These are phyloP conservation scores for Eucommia ulmoides DNA, from an alignment of 257 asterid genomes.

Conservation along the genomic window DNA sequence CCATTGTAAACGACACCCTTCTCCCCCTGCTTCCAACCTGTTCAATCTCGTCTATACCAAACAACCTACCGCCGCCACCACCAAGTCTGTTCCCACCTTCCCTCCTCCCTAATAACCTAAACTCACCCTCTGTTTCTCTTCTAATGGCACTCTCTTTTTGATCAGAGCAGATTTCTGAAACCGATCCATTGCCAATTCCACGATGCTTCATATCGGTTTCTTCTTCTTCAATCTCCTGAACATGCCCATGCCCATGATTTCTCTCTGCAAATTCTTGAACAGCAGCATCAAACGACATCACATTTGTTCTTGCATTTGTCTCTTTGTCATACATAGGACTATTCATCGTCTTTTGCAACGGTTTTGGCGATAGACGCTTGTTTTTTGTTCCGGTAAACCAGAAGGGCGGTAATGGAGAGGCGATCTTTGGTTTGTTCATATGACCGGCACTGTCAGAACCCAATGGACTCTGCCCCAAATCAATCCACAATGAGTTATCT, in stretches of 20 bases:
- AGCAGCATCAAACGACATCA: slow-evolving; percentile 83
- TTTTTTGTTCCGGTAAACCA: slow-evolving; percentile 72
- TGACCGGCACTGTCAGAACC: slow-evolving; percentile 60
- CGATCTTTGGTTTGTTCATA: slow-evolving; percentile 35
- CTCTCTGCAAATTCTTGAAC: slow-evolving; percentile 51
- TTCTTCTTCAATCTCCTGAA: slow-evolving; percentile 59
- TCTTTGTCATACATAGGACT: slow-evolving; percentile 65
- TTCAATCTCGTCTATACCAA: slow-evolving; percentile 78
- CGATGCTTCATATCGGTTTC: slow-evolving; percentile 25
- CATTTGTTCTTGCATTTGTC: slow-evolving; percentile 37
- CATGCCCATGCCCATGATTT: slow-evolving; percentile 16
- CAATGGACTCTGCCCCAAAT: slow-evolving; percentile 86
- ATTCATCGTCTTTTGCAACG: slow-evolving; percentile 31
- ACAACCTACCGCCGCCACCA: slow-evolving; percentile 52
- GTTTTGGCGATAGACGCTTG: slow-evolving; percentile 56
- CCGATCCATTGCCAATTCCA: slow-evolving; percentile 31
- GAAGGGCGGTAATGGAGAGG: slow-evolving; percentile 75
- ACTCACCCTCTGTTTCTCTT: slow-evolving; percentile 95
- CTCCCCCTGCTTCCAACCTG: slow-evolving; percentile 70
- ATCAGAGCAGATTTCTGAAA: slow-evolving; percentile 37
- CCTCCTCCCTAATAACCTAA: slow-evolving; percentile 80
- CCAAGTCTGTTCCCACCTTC: slow-evolving; percentile 66
- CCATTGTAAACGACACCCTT: slow-evolving; percentile 81
- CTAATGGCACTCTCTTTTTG: slow-evolving; percentile 86
- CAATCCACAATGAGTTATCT: slow-evolving; percentile 95